These are phyloP conservation scores for Quaeritorhiza haematococci DNA, from an alignment of 371 early-diverging fungal species.

Conservation along the genomic window DNA sequence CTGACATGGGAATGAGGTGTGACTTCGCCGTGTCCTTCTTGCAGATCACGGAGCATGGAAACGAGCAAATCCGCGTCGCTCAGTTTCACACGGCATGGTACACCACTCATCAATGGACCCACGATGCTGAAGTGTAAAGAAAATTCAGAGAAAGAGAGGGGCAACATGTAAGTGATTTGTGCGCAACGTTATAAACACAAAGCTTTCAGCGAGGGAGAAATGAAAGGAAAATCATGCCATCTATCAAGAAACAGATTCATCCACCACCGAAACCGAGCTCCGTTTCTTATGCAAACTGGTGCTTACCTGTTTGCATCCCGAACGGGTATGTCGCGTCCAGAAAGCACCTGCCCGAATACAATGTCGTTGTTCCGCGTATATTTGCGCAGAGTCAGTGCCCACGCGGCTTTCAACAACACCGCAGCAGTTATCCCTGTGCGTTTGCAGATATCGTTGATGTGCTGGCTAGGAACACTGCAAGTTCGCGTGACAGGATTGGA, in stretches of 20 bases:
- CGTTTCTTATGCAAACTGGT: no score
- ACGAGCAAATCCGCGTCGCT: background rate
- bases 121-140: conserved; percentile 9
- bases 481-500: no score
- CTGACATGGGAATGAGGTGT: conserved; percentile 4
- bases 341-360: conserved; percentile 20
- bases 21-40: background rate
- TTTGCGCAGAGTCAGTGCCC: conserved; percentile 14
- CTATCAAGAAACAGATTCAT: no score
- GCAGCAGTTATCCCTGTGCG: no score
- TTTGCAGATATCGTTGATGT: no score
- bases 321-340: conserved; percentile 17
- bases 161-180: no score
- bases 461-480: no score
- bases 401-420: conserved; percentile 15
- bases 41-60: background rate
- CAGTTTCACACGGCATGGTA: conserved; percentile 19
- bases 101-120: conserved; percentile 20
- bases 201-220: no score
- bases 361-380: conserved; percentile 15
- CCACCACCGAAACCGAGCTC: no score
- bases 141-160: no score
- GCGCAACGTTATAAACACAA: no score
- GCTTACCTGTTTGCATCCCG: conserved; percentile 5
- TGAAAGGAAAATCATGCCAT: no score